Evolutionary conservation across 2,329 filamentous ascomycete genomes (phyloP).

Genomic region (Bipolaris zeicola): DNA sequence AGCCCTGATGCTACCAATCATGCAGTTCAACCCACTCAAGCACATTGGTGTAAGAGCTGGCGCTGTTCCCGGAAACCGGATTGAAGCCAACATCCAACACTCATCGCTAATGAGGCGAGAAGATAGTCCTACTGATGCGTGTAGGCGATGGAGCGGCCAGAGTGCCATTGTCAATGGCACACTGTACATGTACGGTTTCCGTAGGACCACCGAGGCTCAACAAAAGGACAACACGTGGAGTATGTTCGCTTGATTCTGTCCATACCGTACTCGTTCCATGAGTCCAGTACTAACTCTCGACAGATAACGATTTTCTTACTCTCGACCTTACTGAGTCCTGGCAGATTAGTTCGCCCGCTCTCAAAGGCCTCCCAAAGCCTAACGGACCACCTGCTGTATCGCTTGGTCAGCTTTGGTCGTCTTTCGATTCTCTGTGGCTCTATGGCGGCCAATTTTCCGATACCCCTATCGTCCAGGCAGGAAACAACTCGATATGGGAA

Average conservation of each 20-base stretch:
- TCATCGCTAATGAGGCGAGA: constrained; percentile 33
- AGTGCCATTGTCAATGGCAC: constrained; percentile 74
- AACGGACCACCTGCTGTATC: constrained; percentile 73
- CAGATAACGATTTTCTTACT: constrained; percentile 68
- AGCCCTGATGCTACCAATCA: constrained; percentile 41
- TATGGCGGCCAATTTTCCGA: constrained; percentile 78
- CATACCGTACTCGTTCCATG: background rate
- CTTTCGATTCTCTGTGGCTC: constrained; percentile 70
- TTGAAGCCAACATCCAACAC: constrained; percentile 22
- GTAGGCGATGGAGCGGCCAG: constrained; percentile 48
- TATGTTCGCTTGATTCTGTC: constrained; percentile 46
- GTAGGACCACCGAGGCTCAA: constrained; percentile 61
- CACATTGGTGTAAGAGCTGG: constrained; percentile 35
- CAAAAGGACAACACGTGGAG: constrained; percentile 73
- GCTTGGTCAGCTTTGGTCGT: constrained; percentile 77
- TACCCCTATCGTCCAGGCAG: constrained; percentile 61
- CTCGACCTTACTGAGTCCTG: constrained; percentile 77
- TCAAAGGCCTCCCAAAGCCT: constrained; percentile 67
- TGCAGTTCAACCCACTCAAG: constrained; percentile 37
- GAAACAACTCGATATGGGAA: constrained; percentile 69
- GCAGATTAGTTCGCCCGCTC: constrained; percentile 66
- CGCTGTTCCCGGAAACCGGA: constrained; percentile 29
- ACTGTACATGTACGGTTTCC: constrained; percentile 76
- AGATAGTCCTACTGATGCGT: constrained; percentile 42
- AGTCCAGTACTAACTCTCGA: constrained; percentile 10